Conservation (phyloP, 2,329 filamentous ascomycete genomes). For the Cryphonectria naterciae region DNA sequence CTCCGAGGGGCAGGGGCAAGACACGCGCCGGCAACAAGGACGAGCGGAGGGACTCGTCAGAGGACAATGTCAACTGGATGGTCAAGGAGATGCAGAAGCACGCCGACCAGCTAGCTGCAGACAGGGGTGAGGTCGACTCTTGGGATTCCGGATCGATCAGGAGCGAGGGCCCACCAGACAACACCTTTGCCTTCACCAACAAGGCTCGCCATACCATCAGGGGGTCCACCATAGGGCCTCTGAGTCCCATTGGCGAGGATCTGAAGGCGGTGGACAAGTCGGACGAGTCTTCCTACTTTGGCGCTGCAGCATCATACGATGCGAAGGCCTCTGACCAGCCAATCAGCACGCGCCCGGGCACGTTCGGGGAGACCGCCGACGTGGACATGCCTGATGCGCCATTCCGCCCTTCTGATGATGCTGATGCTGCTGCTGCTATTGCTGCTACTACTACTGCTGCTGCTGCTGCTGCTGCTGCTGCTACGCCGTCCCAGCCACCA, state of each 20-base stretch:
- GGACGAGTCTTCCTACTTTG: slow-evolving; percentile 22
- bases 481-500: slow-evolving; percentile 39
- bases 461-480: neutral
- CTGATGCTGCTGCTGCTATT: slow-evolving; percentile 7
- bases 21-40: slow-evolving; percentile 35
- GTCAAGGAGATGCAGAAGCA: slow-evolving; percentile 81
- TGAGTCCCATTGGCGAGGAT: slow-evolving; percentile 39
- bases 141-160: slow-evolving; percentile 38
- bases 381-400: slow-evolving; percentile 37
- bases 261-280: slow-evolving; percentile 14
- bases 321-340: slow-evolving; percentile 32
- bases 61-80: slow-evolving; percentile 70
- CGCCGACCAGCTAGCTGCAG: slow-evolving; percentile 62
- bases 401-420: slow-evolving; percentile 25
- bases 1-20: slow-evolving; percentile 41
- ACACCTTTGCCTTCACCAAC: slow-evolving; percentile 41
- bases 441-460: slow-evolving; percentile 26
- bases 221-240: slow-evolving; percentile 30
- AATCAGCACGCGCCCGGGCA: slow-evolving; percentile 18
- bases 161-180: slow-evolving; percentile 41
- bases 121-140: slow-evolving; percentile 37
- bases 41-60: slow-evolving; percentile 62
- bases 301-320: slow-evolving; percentile 23
- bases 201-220: slow-evolving; percentile 32
- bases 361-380: slow-evolving; percentile 31